Percentiles rank a stretch among this genome's conserved stretches.
These are phyloP conservation scores for Nothopassalora personata DNA, from an alignment of 2,329 filamentous ascomycete genomes.

Conservation along the genomic window DNA sequence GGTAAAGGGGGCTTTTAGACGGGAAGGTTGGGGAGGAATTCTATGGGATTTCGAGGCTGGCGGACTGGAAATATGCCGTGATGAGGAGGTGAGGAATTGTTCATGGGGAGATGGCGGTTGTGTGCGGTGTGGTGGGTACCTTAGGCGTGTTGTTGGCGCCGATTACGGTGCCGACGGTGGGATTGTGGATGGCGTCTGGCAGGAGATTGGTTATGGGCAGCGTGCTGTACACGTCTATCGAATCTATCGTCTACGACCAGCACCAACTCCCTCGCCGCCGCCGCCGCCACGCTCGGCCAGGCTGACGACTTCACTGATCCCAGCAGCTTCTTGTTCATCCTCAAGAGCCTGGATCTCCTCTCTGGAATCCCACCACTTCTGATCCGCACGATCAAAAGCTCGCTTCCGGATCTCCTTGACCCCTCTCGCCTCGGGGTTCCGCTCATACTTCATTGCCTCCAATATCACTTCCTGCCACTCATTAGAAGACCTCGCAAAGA, in stretches of 20 bases:
- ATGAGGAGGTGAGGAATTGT: not conserved
- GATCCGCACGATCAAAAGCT: slow-evolving; percentile 85
- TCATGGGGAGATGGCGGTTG: not conserved
- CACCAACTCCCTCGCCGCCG: slow-evolving; percentile 13
- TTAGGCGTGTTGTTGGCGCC: not conserved
- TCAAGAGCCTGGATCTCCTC: slow-evolving; percentile 89
- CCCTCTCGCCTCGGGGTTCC: slow-evolving; percentile 61
- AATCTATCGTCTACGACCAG: slow-evolving; percentile 17
- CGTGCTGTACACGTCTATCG: slow-evolving; percentile 6
- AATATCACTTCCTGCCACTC: slow-evolving; percentile 89
- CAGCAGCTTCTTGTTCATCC: slow-evolving; percentile 91
- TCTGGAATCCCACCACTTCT: slow-evolving; percentile 97
- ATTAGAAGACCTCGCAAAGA: slow-evolving; percentile 79
- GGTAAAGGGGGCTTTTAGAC: not conserved
- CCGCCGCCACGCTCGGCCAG: slow-evolving; percentile 63
- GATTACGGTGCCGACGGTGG: not conserved
- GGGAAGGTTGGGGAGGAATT: not conserved
- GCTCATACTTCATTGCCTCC: slow-evolving; percentile 65
- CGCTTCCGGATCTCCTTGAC: slow-evolving; percentile 90
- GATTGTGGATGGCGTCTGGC: not conserved
- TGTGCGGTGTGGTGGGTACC: not conserved
- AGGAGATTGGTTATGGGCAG: not conserved
- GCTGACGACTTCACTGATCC: slow-evolving; percentile 90
- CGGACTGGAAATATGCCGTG: not conserved
- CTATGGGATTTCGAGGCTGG: not conserved